Conservation (phyloP, 306 rosid genomes). For the Malus fusca region DNA sequence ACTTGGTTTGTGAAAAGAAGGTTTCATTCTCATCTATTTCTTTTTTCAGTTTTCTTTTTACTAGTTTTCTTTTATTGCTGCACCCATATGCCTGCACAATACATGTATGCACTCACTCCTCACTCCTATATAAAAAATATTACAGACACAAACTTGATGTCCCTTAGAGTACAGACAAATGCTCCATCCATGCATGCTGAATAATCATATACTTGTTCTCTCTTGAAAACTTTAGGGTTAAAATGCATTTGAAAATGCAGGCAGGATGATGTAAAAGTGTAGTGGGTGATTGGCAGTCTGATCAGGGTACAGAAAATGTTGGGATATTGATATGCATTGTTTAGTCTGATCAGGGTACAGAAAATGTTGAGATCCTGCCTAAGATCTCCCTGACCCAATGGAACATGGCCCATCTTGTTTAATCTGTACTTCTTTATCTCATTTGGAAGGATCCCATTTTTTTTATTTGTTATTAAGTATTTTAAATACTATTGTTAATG, state of each 20-base stretch:
- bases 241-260: conserved; percentile 11
- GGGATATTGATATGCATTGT: conserved; percentile 42
- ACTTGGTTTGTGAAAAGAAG: conserved; percentile 45
- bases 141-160: conserved; percentile 16
- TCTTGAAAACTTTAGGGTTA: neutral
- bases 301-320: conserved; percentile 25
- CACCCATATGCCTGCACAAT: neutral
- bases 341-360: conserved; percentile 19
- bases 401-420: conserved; percentile 65
- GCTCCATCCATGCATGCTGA: conserved; percentile 8
- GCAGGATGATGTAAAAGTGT: conserved; percentile 21
- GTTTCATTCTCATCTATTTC: conserved; percentile 34
- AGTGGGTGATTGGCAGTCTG: conserved; percentile 34
- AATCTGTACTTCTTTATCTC: conserved; percentile 55
- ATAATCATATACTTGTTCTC: conserved; percentile 8
- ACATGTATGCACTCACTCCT: no score
- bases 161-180: conserved; percentile 31
- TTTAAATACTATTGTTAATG: conserved; percentile 17
- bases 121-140: neutral
- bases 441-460: conserved; percentile 52
- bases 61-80: neutral
- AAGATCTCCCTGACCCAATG: conserved; percentile 58
- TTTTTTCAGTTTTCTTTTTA: neutral
- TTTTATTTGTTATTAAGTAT: conserved; percentile 6
- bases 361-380: conserved; percentile 56